phyloP scores from a whole-genome alignment of 2,329 filamentous ascomycete genomes.

The Nectriaceae sp. region DNA sequence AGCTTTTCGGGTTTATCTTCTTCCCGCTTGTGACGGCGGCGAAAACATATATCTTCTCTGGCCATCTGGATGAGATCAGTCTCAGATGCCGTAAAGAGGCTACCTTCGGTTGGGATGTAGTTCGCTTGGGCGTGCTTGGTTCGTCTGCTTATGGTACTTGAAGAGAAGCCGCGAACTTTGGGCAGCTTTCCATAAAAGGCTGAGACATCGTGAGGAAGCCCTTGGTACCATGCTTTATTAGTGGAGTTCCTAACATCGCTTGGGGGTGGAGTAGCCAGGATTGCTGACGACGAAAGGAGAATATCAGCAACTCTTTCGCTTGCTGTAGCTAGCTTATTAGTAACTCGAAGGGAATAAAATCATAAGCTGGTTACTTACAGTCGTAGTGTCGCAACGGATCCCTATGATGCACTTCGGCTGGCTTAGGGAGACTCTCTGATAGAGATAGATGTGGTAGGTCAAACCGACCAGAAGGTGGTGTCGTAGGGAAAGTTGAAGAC shows the following conservation, averaged over 20 bases:
- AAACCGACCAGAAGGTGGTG: slow-evolving; percentile 25
- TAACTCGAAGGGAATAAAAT: not conserved
- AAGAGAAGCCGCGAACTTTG: slow-evolving; percentile 25
- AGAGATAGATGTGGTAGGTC: slow-evolving; percentile 7
- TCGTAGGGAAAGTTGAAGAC: slow-evolving; percentile 25
- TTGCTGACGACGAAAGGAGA: slow-evolving; percentile 27
- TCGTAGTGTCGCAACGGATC: slow-evolving; percentile 11
- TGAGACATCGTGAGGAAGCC: slow-evolving; percentile 7
- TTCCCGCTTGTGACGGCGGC: slow-evolving; percentile 27
- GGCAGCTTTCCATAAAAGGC: slow-evolving; percentile 13
- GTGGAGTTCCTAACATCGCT: slow-evolving; percentile 9
- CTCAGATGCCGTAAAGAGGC: slow-evolving; percentile 32
- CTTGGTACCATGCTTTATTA: slow-evolving; percentile 14
- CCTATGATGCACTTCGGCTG: slow-evolving; percentile 17
- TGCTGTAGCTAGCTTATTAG: slow-evolving; percentile 19
- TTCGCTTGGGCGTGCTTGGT: slow-evolving; percentile 3
- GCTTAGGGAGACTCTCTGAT: slow-evolving; percentile 8
- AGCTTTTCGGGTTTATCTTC: slow-evolving; percentile 32
- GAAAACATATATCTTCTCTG: slow-evolving; percentile 32
- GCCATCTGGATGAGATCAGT: slow-evolving; percentile 33
- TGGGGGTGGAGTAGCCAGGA: slow-evolving; percentile 20
- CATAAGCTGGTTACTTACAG: slow-evolving; percentile 16
- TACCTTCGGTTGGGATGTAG: slow-evolving; percentile 13
- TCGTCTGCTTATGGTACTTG: slow-evolving; percentile 19
- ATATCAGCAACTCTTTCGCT: slow-evolving; percentile 24